Base-by-base conservation (phyloP, 2,329 filamentous ascomycete species). In the Amesomyces nigricolor region DNA sequence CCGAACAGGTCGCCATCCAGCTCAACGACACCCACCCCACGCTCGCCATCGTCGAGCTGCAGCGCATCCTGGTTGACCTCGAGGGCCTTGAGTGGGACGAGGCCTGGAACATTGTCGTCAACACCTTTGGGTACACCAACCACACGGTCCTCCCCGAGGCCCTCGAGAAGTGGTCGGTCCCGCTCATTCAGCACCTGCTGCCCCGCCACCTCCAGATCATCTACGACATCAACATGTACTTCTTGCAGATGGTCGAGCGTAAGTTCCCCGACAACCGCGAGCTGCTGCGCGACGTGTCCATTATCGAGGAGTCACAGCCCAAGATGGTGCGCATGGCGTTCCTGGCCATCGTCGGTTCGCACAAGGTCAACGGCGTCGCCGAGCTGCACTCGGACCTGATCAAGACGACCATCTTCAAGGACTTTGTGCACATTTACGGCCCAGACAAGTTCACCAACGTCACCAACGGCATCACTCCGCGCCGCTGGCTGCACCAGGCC, bases 271-370 rank as follows among this genome's bases (percentile, higher is more conserved):
- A 89, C 53, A 90, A 97, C 63, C 84, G 90, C 55, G 92, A 96
- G 1, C 79, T 99, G 62, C 82, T 99, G 35, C 70, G 78, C 13
- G 82, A 89, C 38, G 91, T 97, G n/a, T 97, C 92, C 5, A 95
- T 99, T 67, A 96, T 99, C 57, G 94, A 99, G 71, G 94, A 99
- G 72, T 91, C 89, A 5, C 87, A 95, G 70, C 89, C 91, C 43
- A 96, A 97, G 82, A 96, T 96, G 89, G 86, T 99, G 58, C 88
- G 92, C 70, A 99, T 99, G 94, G 94, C 94, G 2, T 94, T 83
- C 72, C 77, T 99, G 50, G 94, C 94, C 60, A 88, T 97, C 68
- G 91, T 99, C 65, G 94, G 94, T 47, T 97, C 94, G 37, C 94
- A 97, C 82, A 99, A 97, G 78, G 91, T 99, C 76, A 99, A 99